Evolutionary conservation across 805 yeast species (phyloP), one percentile per base, ranked within the genome.

Genomic region (Cyberlindnera nakhonratchasimensis): DNA sequence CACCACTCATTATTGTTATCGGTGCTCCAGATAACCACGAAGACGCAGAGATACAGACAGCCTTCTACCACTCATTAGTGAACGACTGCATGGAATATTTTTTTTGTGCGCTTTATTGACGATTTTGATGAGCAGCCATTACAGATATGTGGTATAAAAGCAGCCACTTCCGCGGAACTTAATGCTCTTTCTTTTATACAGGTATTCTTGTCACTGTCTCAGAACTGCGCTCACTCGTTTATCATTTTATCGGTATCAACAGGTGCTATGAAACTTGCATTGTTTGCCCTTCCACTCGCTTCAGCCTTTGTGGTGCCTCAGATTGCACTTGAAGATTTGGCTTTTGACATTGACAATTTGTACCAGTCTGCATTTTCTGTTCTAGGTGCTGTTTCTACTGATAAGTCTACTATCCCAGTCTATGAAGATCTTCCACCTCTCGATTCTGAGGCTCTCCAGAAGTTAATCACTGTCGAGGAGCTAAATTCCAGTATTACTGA

Each of bases 391-490:
- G n/a, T 18, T 25, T 24, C 29, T 17, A 11, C n/a, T 12, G 24
- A 22, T 22, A 11, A 13, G 5, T 24, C 16, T 6, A 7, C 18
- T 14, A 34, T 5, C 3, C 13, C 28, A 21, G 11, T 16, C 9
- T 77, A 80, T 5, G 82, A 75, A 43, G 50, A 45, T 17, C 40
- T 47, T 33, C 85, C 85, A 13, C 58, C 63, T 17, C 76, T 86
- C 18, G 81, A 81, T 41, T 63, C 90, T 12, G 80, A 80, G 20
- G 62, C 69, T 22, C 69, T 90, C 39, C 96, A 88, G 61, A 70
- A 66, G 0, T 69, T 73, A 28, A 76, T 90, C 47, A 69, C 71
- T 20, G 69, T 74, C 17, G 80, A 74, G 2, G 83, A 77, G 13
- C 72, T 90, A 43, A 66, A 71, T 53, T 55, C 61, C 2, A 72